phyloP scores from a whole-genome alignment of 768 basidiomycete species.

The Leccinum aurantiacum region DNA sequence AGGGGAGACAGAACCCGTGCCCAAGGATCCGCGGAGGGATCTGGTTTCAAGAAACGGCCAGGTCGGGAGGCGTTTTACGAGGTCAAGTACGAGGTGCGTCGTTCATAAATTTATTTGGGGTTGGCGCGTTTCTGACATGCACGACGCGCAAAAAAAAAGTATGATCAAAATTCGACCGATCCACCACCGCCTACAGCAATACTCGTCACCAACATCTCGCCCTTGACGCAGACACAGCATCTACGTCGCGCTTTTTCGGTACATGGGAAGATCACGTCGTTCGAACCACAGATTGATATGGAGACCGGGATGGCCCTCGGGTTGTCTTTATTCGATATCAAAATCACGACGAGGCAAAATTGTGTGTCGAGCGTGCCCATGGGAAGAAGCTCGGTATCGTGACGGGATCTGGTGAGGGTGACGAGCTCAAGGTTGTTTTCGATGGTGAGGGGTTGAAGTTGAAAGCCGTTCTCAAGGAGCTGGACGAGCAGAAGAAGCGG shows the following conservation, averaged over 20 bases:
- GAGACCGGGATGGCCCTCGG: constrained; percentile 82
- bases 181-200: constrained; percentile 75
- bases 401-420: constrained; percentile 43
- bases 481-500: constrained; percentile 51
- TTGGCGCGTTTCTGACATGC: constrained; percentile 4
- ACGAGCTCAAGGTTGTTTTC: constrained; percentile 72
- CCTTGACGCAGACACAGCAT: constrained; percentile 63
- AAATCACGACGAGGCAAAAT: constrained; percentile 64
- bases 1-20: constrained; percentile 40
- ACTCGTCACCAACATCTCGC: constrained; percentile 68
- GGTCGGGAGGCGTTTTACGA: constrained; percentile 43
- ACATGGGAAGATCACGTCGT: constrained; percentile 61
- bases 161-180: constrained; percentile 70
- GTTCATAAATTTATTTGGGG: background rate
- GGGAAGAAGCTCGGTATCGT: constrained; percentile 59
- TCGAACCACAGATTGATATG: constrained; percentile 78
- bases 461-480: constrained; percentile 63
- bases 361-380: constrained; percentile 65
- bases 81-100: constrained; percentile 56
- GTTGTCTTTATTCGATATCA: constrained; percentile 72
- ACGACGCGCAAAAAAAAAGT: constrained; percentile 42
- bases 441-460: constrained; percentile 72
- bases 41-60: constrained; percentile 35
- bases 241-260: constrained; percentile 65
- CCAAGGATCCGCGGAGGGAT: constrained; percentile 56